phyloP scores from a whole-genome alignment of 345 rosid genomes.

The Eucalyptus brandiana region DNA sequence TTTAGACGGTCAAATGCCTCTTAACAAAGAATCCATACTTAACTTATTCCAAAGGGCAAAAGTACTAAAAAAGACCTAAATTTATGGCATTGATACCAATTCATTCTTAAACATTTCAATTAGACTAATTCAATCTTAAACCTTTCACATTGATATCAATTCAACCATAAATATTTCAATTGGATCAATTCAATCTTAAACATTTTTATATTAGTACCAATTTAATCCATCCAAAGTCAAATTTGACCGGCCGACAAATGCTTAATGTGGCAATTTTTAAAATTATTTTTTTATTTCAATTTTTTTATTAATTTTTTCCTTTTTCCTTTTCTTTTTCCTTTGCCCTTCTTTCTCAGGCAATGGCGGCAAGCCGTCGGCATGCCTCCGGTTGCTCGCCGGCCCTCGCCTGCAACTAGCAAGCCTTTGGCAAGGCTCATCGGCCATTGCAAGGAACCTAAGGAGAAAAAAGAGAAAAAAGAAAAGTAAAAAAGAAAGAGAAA shows the following conservation, averaged over 20 bases:
- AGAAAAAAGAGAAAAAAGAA: too few relatives aligned
- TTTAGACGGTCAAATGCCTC: not conserved
- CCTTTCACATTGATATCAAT: accelerated
- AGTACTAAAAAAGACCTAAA: too few relatives aligned
- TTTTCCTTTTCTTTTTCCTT: too few relatives aligned
- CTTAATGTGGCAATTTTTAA: accelerated
- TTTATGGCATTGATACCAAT: accelerated
- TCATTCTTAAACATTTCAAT: accelerated
- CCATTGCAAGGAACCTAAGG: too few relatives aligned
- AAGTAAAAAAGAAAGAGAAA: too few relatives aligned
- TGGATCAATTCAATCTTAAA: accelerated
- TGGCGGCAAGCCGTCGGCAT: accelerated
- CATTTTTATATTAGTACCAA: too few relatives aligned
- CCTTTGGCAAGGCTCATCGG: accelerated
- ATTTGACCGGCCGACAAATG: accelerated
- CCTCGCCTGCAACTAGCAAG: accelerated
- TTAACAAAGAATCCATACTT: not conserved
- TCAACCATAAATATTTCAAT: too few relatives aligned
- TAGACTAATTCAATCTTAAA: accelerated
- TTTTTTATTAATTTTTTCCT: too few relatives aligned
- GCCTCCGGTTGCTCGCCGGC: accelerated
- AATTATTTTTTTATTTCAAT: too few relatives aligned
- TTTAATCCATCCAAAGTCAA: too few relatives aligned
- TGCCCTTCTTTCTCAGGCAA: accelerated
- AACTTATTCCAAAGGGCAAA: not conserved